Evolutionary conservation across 176 grass and related monocot genomes (phyloP).

Genomic region (Musa beccarii): DNA sequence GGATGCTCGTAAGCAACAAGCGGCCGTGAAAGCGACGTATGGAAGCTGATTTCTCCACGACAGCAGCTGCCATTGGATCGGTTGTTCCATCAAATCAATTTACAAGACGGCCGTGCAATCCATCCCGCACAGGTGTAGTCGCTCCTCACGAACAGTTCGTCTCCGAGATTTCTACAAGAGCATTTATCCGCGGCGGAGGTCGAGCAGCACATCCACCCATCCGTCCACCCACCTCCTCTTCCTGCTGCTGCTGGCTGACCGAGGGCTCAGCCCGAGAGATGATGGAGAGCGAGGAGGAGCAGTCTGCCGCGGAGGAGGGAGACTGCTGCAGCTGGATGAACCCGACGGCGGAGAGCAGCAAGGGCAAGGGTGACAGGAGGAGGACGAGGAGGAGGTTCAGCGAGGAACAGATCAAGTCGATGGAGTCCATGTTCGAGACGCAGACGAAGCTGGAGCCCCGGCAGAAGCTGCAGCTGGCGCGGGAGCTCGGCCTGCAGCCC

Average conservation of each 20-base stretch:
- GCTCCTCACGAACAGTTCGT: background rate
- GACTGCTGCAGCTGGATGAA: slow-evolving; percentile 36
- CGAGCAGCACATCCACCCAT: background rate
- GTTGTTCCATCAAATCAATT: slow-evolving; percentile 26
- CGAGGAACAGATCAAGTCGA: slow-evolving; percentile 98
- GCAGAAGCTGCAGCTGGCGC: slow-evolving; percentile 94
- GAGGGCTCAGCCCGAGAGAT: background rate
- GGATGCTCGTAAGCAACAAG: background rate
- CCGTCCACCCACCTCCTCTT: background rate
- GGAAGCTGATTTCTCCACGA: slow-evolving; percentile 21
- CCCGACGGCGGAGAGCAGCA: slow-evolving; percentile 2
- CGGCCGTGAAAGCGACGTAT: background rate
- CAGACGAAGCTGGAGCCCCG: slow-evolving; percentile 90
- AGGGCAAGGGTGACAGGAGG: slow-evolving; percentile 33
- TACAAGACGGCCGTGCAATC: slow-evolving; percentile 27
- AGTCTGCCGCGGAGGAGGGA: slow-evolving; percentile 32
- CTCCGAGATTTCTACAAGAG: slow-evolving; percentile 4
- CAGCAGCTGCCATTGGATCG: slow-evolving; percentile 34
- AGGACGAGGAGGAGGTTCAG: slow-evolving; percentile 92
- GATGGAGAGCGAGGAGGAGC: slow-evolving; percentile 55
- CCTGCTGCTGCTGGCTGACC: background rate
- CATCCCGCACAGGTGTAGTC: slow-evolving; percentile 3
- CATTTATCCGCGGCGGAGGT: background rate
- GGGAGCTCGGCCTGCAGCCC: slow-evolving; percentile 83
- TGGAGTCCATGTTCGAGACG: slow-evolving; percentile 95